These are phyloP conservation scores for Yamadazyma triangularis DNA, from an alignment of 1,139 yeast species.

Conservation along the genomic window DNA sequence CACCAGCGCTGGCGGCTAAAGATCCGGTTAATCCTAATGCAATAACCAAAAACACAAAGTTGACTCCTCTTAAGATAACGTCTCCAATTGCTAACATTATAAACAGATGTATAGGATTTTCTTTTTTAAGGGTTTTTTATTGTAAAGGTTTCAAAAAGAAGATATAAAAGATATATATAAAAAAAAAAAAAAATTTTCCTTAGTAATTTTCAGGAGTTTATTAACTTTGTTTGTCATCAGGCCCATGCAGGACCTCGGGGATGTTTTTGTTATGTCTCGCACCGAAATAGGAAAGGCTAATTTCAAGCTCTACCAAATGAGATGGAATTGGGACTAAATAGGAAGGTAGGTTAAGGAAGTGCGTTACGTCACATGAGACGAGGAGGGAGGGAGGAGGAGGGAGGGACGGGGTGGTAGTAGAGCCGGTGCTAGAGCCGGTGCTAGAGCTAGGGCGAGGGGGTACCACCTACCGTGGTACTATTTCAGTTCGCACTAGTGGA, in stretches of 20 bases:
- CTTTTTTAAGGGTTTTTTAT: too few relatives aligned
- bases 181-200: too few relatives aligned
- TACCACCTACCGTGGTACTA: too few relatives aligned
- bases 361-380: too few relatives aligned
- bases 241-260: neutral
- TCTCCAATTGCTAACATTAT: slow-evolving; percentile 67
- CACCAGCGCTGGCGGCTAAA: slow-evolving; percentile 63
- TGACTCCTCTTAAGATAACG: slow-evolving; percentile 64
- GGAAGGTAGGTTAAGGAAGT: too few relatives aligned
- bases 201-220: neutral
- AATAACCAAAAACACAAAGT: slow-evolving; percentile 71
- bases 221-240: neutral
- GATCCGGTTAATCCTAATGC: slow-evolving; percentile 84
- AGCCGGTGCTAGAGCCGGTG: too few relatives aligned
- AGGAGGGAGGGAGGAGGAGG: too few relatives aligned
- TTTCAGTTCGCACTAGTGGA: too few relatives aligned
- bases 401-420: too few relatives aligned
- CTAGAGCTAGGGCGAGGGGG: too few relatives aligned
- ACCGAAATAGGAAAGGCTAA: neutral
- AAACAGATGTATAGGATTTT: slow-evolving; percentile 1
- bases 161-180: neutral
- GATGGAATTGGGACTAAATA: neutral
- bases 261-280: neutral
- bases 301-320: neutral
- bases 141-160: too few relatives aligned